These are phyloP conservation scores for Backusella parvicylindrica DNA, from an alignment of 192 early-diverging fungal species.

Conservation along the genomic window DNA sequence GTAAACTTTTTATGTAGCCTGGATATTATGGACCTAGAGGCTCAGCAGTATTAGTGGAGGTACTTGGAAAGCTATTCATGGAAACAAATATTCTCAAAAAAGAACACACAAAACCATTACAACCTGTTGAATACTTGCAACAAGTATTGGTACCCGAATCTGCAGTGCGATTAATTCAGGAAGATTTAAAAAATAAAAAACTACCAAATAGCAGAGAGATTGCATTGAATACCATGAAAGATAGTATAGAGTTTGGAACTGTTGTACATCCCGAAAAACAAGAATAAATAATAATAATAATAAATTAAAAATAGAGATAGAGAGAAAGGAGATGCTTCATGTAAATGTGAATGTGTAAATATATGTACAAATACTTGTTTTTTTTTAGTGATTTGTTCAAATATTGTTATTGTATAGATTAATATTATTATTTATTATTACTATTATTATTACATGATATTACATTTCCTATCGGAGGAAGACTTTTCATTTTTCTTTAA, in stretches of 20 bases:
- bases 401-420: neutral
- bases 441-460: constrained; percentile 1
- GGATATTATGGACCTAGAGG: constrained; percentile 58
- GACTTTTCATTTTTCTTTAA: constrained; percentile 3
- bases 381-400: neutral
- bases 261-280: constrained; percentile 6
- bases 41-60: constrained; percentile 29
- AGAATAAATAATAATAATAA: neutral
- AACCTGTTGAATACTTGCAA: constrained; percentile 48
- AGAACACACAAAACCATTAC: constrained; percentile 36
- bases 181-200: constrained; percentile 25
- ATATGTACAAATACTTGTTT: neutral
- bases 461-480: constrained; percentile 2
- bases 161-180: constrained; percentile 39
- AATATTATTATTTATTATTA: neutral
- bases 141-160: constrained; percentile 52
- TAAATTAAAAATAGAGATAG: too few relatives aligned
- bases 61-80: constrained; percentile 36
- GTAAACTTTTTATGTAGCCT: too few relatives aligned
- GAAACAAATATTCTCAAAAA: constrained; percentile 34
- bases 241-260: constrained; percentile 21
- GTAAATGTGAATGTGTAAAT: neutral
- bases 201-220: neutral
- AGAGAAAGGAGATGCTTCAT: too few relatives aligned
- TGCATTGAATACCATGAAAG: constrained; percentile 14